These are phyloP conservation scores for Calocybe gangraenosa DNA, from an alignment of 768 basidiomycete species.

Conservation along the genomic window DNA sequence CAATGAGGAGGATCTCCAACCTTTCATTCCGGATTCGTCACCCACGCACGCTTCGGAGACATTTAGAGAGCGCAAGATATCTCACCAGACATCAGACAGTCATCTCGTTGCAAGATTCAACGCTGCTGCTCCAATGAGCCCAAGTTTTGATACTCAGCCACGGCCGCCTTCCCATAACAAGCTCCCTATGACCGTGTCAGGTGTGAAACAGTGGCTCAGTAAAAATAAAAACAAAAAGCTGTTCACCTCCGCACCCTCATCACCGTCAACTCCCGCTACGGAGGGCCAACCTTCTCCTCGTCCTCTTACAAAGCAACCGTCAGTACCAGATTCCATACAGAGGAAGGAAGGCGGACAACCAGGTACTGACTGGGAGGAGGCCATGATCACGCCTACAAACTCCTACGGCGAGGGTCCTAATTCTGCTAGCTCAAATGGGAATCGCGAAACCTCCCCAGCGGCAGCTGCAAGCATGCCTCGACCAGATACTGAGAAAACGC, in stretches of 20 bases:
- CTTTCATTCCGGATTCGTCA: constrained; percentile 40
- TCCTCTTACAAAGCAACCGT: constrained; percentile 54
- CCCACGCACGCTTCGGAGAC: constrained; percentile 46
- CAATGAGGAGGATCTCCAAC: constrained; percentile 44
- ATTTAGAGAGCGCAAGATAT: constrained; percentile 56
- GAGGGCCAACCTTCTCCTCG: constrained; percentile 26
- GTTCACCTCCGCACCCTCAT: constrained; percentile 36
- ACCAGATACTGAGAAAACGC: constrained; percentile 32
- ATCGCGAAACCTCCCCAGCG: constrained; percentile 8
- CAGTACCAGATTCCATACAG: constrained; percentile 61
- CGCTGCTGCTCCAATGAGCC: constrained; percentile 39
- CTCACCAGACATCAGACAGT: constrained; percentile 68
- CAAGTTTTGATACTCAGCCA: constrained; percentile 34
- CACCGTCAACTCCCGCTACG: constrained; percentile 20
- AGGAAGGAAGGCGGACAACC: constrained; percentile 52
- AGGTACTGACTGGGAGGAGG: constrained; percentile 64
- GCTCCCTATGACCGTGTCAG: constrained; percentile 72
- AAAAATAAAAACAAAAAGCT: constrained; percentile 58
- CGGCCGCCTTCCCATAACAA: constrained; percentile 39
- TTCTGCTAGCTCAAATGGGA: not conserved
- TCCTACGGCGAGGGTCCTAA: constrained; percentile 29
- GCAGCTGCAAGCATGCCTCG: constrained; percentile 14
- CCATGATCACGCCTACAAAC: constrained; percentile 47
- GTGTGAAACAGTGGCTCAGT: constrained; percentile 77
- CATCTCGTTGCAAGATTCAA: constrained; percentile 56